Base-by-base conservation (phyloP, 345 rosid genomes). In the Eucalyptus fibrosa region DNA sequence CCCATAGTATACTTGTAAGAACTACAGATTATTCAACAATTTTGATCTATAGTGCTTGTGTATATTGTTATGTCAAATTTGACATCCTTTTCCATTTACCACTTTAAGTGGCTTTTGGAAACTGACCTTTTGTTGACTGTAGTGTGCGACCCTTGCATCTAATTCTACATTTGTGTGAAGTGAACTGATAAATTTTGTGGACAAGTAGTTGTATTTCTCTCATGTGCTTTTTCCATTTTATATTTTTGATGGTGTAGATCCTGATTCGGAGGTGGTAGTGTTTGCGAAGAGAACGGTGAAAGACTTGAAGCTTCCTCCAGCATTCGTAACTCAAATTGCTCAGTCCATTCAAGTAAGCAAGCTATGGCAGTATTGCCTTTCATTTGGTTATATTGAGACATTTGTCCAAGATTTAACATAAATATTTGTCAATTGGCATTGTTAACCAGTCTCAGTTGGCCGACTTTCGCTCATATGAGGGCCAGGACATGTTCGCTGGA, bases 261-360 rank as follows among this genome's bases (percentile, higher is more conserved):
- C 98, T 6, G 99, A 98, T 93, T 97, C 95, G 12, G 99, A 98
- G 87, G 94, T 96, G 40, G 95, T 94, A 81, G 91, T 95, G 49
- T 98, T 98, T 91, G 97, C 99, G 1, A 98, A 95, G 92, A 94
- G 97, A 81, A 98, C 99, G 40, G 99, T 95, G 37, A 98, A 95
- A 92, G 99, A 98, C 91, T 94, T 98, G 95, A 96, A 97, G 94
- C 97, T 97, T 86, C 98, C 99, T 42, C 95, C 95, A 72, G 95
- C 96, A 44, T 98, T 97, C 89, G 90, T 93, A 55, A 94, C 94
- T 72, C 99, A 96, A 91, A 96, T 98, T 83, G 95, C 95, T 69
- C 99, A 97, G 89, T 98, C 99, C 89, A 96, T 98, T 92, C 99
- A 98, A 96, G 99, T 96, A 87, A 16, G 87, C 14, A 82, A 90